Evolutionary conservation across 2,329 filamentous ascomycete species (phyloP).

Genomic region (Ophiosphaerella narmari): DNA sequence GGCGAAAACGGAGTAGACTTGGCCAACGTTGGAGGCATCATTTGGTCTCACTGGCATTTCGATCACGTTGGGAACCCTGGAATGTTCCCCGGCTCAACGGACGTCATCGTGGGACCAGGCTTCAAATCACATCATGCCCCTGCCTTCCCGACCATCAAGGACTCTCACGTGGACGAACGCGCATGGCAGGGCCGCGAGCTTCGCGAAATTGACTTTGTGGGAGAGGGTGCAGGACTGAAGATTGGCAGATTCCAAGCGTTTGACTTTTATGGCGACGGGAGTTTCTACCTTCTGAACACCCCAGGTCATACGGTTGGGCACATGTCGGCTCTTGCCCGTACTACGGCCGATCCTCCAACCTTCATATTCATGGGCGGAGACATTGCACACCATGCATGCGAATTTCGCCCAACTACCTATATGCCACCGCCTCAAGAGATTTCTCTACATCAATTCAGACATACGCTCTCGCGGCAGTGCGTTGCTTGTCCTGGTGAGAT

Average conservation of each 20-base stretch:
- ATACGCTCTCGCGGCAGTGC: neutral
- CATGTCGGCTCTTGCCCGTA: slow-evolving; percentile 53
- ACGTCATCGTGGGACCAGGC: neutral
- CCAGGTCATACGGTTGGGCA: slow-evolving; percentile 58
- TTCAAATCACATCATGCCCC: neutral
- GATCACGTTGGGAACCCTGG: neutral
- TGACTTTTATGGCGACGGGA: slow-evolving; percentile 61
- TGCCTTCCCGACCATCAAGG: neutral
- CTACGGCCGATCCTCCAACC: slow-evolving; percentile 3
- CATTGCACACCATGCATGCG: slow-evolving; percentile 20
- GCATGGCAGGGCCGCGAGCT: slow-evolving; percentile 1
- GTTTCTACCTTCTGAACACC: slow-evolving; percentile 59
- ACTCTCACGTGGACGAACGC: neutral
- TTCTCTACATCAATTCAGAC: neutral
- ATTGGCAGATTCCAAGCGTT: slow-evolving; percentile 52
- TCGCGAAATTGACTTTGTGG: slow-evolving; percentile 8
- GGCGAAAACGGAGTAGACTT: neutral
- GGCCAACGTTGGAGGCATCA: neutral
- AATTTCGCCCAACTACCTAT: slow-evolving; percentile 13
- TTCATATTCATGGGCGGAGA: slow-evolving; percentile 30
- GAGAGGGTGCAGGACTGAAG: neutral
- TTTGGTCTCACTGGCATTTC: neutral
- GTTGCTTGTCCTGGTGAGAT: neutral
- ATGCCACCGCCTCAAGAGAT: neutral
- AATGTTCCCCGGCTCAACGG: neutral